phyloP scores from a whole-genome alignment of 1,284 basidiomycete genomes.

The Exobasidium cylindrosporum region DNA sequence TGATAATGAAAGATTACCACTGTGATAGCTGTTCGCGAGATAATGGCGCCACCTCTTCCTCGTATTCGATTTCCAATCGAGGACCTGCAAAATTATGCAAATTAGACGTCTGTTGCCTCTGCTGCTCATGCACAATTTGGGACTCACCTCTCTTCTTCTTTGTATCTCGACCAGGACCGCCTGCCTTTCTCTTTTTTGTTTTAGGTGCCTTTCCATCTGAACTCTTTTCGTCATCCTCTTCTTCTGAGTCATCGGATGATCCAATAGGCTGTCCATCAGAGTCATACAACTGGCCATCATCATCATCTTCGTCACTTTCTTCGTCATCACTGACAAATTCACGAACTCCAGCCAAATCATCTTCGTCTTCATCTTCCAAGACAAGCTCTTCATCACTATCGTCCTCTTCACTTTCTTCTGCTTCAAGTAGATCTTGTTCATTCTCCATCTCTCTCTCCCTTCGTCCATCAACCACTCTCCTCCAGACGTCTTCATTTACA shows the following conservation, averaged over 20 bases:
- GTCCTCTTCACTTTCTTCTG: slow-evolving; percentile 50
- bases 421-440: slow-evolving; percentile 34
- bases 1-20: slow-evolving; percentile 27
- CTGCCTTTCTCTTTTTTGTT: slow-evolving; percentile 14
- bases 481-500: slow-evolving; percentile 97
- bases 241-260: slow-evolving; percentile 21
- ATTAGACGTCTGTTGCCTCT: background rate
- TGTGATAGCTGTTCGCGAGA: slow-evolving; percentile 55
- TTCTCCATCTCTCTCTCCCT: slow-evolving; percentile 17
- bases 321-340: slow-evolving; percentile 53
- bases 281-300: slow-evolving; percentile 21
- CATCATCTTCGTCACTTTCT: slow-evolving; percentile 23
- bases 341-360: slow-evolving; percentile 34
- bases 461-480: slow-evolving; percentile 57
- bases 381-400: slow-evolving; percentile 49
- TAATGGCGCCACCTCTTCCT: slow-evolving; percentile 82
- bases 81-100: slow-evolving; percentile 59
- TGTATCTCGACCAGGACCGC: background rate
- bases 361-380: slow-evolving; percentile 40
- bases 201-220: slow-evolving; percentile 16
- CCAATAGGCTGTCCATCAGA: slow-evolving; percentile 18
- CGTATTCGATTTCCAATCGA: slow-evolving; percentile 73
- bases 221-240: slow-evolving; percentile 29
- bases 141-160: slow-evolving; percentile 22
- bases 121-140: background rate